Percentiles rank a stretch among this genome's conserved stretches.
phyloP scores from a whole-genome alignment of 2,329 filamentous ascomycete genomes.

The Fusarium tanahbumbuense region DNA sequence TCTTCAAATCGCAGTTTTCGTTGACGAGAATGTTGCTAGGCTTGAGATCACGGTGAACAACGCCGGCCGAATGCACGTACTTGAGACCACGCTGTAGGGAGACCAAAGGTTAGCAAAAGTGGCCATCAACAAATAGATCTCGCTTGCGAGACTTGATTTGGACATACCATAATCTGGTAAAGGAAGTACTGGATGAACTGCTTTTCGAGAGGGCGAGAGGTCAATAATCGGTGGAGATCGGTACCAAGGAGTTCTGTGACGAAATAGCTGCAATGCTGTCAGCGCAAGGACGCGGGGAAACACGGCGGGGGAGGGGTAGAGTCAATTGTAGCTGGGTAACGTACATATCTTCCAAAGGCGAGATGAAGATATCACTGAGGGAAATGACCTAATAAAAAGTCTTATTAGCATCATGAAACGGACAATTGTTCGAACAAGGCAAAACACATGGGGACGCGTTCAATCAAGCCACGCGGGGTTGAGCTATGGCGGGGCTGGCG shows the following conservation, averaged over 20 bases:
- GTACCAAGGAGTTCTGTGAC: constrained; percentile 98
- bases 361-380: constrained; percentile 99
- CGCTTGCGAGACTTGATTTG: neutral
- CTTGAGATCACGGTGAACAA: constrained; percentile 97
- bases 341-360: constrained; percentile 97
- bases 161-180: constrained; percentile 93
- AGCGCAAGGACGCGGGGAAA: constrained; percentile 26
- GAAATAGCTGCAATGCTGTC: constrained; percentile 76
- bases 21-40: constrained; percentile 99
- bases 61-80: constrained; percentile 98
- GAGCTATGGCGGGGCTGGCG: constrained; percentile 16
- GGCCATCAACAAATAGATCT: neutral
- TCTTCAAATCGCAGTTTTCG: constrained; percentile 99
- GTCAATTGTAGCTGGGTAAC: constrained; percentile 47
- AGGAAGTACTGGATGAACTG: constrained; percentile 99
- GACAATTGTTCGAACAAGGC: constrained; percentile 10
- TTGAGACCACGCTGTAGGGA: constrained; percentile 85
- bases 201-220: constrained; percentile 95
- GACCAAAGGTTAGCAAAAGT: constrained; percentile 23
- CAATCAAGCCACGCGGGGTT: constrained; percentile 1
- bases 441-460: constrained; percentile 25
- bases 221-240: constrained; percentile 93
- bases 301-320: constrained; percentile 17
- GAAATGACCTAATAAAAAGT: constrained; percentile 80
- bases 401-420: constrained; percentile 26